Base-by-base conservation (phyloP, 371 early-diverging fungal species). In the Catenaria anguillulae region DNA sequence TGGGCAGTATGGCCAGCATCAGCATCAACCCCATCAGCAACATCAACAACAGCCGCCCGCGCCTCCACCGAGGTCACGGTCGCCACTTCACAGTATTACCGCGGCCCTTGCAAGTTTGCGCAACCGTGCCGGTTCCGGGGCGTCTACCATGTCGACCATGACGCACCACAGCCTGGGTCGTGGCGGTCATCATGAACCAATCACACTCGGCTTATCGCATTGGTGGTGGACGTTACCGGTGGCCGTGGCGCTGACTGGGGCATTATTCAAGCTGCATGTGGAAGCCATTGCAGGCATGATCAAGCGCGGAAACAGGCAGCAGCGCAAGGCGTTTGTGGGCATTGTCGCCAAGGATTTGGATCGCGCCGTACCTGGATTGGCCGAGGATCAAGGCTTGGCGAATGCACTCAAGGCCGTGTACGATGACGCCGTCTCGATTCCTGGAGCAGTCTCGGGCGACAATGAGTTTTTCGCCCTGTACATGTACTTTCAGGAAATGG, bases 401-500 rank as follows among this genome's bases (percentile, higher is more conserved):
- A n/a, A n/a, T n/a, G n/a, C n/a, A n/a, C n/a, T n/a, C n/a, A 46
- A 56, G 56, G 19, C 23, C 23, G 37, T 56, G n/a, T 56, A 56
- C 37, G 23, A 17, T 10, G 10, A 24, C 24, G 31, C 31, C 4
- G 12, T 8, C 23, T 8, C n/a, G 21, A 17, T 8, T 8, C 56
- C 56, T 23, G 2, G n/a, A 36, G 8, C 34, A 13, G 35, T 36
- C 4, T 8, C 21, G 29, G 56, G 31, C 56, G 56, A 33, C 3
- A n/a, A 56, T 36, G 56, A 56, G 2, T 56, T 56, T n/a, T 56
- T 56, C 37, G 23, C 8, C 21, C 23, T 56, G 1, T 56, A 56
- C 56, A 56, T 29, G 56, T 56, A 56, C 56, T 56, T 56, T 24
- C 56, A 56, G 56, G 35, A 56, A 4, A 24, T 29, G 34, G 56